Percentiles rank a stretch among this genome's conserved stretches.
phyloP scores from a whole-genome alignment of 1,284 basidiomycete species.

The Ustanciosporium gigantosporum region DNA sequence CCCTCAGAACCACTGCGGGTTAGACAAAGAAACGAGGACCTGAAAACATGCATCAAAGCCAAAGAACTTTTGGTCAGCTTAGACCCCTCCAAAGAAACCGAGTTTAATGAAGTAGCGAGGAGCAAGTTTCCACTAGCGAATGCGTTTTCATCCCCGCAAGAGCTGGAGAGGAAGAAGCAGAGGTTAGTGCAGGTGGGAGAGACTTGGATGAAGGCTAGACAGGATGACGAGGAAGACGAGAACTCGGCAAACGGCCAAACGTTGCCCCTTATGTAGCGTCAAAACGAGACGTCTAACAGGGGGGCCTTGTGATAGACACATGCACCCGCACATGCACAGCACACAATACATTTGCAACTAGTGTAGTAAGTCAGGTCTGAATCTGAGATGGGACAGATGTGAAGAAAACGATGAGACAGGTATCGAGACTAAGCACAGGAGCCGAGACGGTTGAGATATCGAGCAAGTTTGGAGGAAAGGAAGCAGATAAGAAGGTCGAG shows the following conservation, averaged over 20 bases:
- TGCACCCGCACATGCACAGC: no score
- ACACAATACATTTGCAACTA: no score
- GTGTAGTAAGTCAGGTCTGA: no score
- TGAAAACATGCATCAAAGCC: conserved; percentile 7
- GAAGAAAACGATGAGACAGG: no score
- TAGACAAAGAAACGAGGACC: not conserved
- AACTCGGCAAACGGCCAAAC: no score
- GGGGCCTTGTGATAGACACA: no score
- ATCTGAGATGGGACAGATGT: no score
- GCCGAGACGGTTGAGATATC: no score
- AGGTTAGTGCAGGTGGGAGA: not conserved
- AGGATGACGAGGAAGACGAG: not conserved
- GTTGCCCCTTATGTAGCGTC: no score
- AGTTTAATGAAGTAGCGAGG: conserved; percentile 52
- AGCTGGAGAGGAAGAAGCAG: not conserved
- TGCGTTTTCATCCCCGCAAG: conserved; percentile 48
- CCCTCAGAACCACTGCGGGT: not conserved
- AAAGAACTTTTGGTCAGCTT: conserved; percentile 7
- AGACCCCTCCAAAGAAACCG: conserved; percentile 9
- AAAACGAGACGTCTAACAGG: no score
- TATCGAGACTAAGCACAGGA: no score
- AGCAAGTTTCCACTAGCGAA: conserved; percentile 61
- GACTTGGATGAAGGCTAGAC: not conserved
- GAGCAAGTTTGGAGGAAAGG: not conserved
- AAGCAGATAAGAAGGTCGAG: not conserved